Conservation (phyloP, 352 stramenopile genomes). For the Phytophthora litchii region DNA sequence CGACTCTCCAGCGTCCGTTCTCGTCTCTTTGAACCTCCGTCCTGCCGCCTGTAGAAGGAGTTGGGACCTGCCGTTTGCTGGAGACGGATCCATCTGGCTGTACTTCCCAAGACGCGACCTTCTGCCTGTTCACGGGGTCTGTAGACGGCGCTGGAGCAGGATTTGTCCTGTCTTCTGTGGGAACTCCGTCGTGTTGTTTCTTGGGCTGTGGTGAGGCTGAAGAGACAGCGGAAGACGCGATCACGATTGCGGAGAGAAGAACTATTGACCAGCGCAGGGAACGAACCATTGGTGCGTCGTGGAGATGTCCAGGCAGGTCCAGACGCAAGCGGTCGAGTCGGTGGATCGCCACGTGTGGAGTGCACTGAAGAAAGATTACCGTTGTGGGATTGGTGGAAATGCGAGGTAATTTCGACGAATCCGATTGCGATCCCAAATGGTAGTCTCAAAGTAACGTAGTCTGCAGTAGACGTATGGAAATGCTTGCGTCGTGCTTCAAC, state of each 20-base stretch:
- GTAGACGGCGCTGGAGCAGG: constrained; percentile 8
- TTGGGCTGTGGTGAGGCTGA: constrained; percentile 10
- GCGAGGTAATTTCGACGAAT: no score
- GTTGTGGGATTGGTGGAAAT: no score
- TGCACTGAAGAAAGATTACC: neutral
- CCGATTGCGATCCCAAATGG: no score
- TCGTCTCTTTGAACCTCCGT: constrained; percentile 16
- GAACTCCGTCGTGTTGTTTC: constrained; percentile 15
- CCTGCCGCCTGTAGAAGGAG: constrained; percentile 6
- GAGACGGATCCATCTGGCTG: constrained; percentile 28
- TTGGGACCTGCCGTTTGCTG: constrained; percentile 6
- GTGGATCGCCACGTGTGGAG: constrained; percentile 20
- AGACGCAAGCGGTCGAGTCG: constrained; percentile 6
- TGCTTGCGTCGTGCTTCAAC: no score
- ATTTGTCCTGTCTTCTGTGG: neutral
- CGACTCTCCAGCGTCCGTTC: constrained; percentile 17
- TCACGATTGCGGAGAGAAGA: constrained; percentile 9
- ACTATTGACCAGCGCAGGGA: neutral
- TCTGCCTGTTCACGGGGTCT: neutral
- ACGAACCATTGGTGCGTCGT: constrained; percentile 8
- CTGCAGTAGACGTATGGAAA: no score
- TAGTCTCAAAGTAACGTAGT: no score
- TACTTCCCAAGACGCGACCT: constrained; percentile 28
- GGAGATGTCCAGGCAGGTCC: neutral
- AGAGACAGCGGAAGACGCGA: constrained; percentile 7